Base-by-base conservation (phyloP, 2,329 filamentous ascomycete genomes). In the Nemania abortiva region DNA sequence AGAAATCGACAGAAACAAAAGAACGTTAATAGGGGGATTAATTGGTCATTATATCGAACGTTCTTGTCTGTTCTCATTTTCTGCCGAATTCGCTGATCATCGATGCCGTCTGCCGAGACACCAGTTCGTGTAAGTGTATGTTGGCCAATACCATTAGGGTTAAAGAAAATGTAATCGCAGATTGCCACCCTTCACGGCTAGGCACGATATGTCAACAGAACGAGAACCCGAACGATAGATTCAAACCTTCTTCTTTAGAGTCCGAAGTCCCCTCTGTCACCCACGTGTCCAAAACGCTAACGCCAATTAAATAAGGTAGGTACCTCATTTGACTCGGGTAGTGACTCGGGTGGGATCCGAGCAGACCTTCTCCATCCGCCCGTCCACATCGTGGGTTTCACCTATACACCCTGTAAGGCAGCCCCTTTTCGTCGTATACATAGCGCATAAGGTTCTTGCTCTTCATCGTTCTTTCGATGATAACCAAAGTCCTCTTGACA, bases 81-180 rank as follows among this genome's bases (percentile, higher is more conserved):
- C 45, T 24, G 9, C n/a, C 45, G 45, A 20, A 47, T 24, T 49
- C 45, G 20, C 45, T 49, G 45, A 22, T 11, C 11, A 49, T 20
- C n/a, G n/a, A 49, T 54, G 37, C 54, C 47, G 54, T 18, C 6
- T 54, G n/a, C 39, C 59, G 37, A 63, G 37, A 53, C n/a, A 20
- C n/a, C 29, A 2, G 27, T 22, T 20, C 20, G 11, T 1, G 49
- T 45, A 60, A 24, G 37, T 55, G 15, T 11, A 13, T n/a, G 13
- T 39, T 57, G 5, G 20, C 64, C 31, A 63, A 49, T 63, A 18
- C 13, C 9, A 22, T 45, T 31, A 52, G 1, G 20, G 20, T n/a
- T 42, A n/a, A n/a, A 49, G 34, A 22, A 52, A 45, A 31, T 45
- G 15, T 50, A 11, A 18, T 37, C 13, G 31, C 22, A 22, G 10